Evolutionary conservation across 176 grass and related monocot species (phyloP).

Genomic region (Triticum dicoccoides): DNA sequence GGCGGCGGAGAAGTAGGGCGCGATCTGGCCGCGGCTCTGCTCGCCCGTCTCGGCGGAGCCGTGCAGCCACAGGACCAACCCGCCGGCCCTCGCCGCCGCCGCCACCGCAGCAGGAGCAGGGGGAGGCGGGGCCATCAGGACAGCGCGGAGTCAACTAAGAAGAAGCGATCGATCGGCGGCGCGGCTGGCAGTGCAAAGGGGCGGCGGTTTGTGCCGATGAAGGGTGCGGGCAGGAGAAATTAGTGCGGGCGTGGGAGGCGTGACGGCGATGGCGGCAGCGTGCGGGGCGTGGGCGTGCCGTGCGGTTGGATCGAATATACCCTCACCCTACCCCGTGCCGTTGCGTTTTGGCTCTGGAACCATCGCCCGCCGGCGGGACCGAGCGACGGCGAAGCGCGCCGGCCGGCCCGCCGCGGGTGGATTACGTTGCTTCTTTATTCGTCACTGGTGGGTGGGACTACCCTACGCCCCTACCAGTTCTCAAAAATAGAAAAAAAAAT

Average conservation of each 20-base stretch:
- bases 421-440: too few relatives aligned
- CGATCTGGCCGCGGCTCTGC: slow-evolving; percentile 33
- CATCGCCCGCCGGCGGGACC: not conserved
- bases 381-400: not conserved
- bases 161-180: not conserved
- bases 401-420: too few relatives aligned
- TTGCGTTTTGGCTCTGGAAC: not conserved
- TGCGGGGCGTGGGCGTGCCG: not conserved
- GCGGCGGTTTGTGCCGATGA: too few relatives aligned
- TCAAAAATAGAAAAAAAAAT: too few relatives aligned
- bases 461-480: too few relatives aligned
- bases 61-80: slow-evolving; percentile 60
- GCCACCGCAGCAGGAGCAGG: not conserved
- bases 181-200: too few relatives aligned
- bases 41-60: slow-evolving; percentile 42
- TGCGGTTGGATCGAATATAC: too few relatives aligned
- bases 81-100: not conserved
- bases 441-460: too few relatives aligned
- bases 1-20: slow-evolving; percentile 40
- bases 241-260: not conserved
- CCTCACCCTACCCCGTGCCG: too few relatives aligned
- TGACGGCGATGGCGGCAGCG: not conserved
- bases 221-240: not conserved
- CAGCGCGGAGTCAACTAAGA: not conserved
- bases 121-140: not conserved